Base-by-base conservation (phyloP, 2,329 filamentous ascomycete genomes). In the Basipetospora chlamydospora region DNA sequence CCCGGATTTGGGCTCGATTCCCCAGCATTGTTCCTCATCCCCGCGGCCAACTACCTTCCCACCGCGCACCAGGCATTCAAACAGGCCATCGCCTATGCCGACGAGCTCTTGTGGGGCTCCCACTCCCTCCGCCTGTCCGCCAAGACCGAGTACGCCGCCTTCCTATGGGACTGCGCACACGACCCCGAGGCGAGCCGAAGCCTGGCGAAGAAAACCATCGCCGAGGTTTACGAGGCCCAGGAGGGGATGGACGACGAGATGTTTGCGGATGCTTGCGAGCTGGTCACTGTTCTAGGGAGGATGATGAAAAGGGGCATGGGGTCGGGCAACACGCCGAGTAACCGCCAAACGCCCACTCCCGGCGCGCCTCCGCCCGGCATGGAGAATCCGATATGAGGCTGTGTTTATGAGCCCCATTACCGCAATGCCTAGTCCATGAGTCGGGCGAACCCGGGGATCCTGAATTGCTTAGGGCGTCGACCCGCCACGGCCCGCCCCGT, bases 201-300 rank as follows among this genome's bases (percentile, higher is more conserved):
- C 37, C 57, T 95, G 11, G 88, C 90, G 9, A 80, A 83, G 48
- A 70, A 77, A 26, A 84, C 87, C 3, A 90, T 96, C 42, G 71
- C 81, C 28, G 85, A 94, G 47, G 88, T 95, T 1, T 95, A 95
- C 52, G 80, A 86, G 39, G 85, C 86, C 2, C 77, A 80, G 37
- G 87, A 95, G 55, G 84, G 83, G 15, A 88, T 96, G 75, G 84
- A 92, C 41, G 87, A 96, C 49, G 85, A 92, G 46, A 92, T 90
- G 64, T 98, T 95, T 52, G 75, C 81, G 44, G 90, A 96, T 54
- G 85, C 87, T 0, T 86, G 85, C 40, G 81, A 88, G 49, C 67
- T 95, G 10, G 87, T 96, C 7, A 80, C 81, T 1, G 77, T 90
- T 0, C 57, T 96, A 1, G 85, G 84, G 6, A 83, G 79, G 49